Evolutionary conservation across 2,329 filamentous ascomycete genomes (phyloP).

Genomic region (Seiridium unicorne): DNA sequence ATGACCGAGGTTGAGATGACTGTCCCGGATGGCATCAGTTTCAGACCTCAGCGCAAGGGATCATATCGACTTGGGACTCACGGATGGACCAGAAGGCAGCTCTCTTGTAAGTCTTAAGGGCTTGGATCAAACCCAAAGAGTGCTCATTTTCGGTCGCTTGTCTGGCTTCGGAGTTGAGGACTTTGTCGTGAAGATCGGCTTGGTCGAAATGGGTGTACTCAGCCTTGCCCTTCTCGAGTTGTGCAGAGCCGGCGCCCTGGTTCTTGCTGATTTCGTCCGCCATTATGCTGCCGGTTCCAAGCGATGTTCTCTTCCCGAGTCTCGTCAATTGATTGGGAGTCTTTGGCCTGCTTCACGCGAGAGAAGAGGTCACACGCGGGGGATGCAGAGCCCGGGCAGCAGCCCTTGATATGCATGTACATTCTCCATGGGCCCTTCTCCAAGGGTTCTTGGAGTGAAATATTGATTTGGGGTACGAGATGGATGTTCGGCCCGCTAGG

Average conservation of each 20-base stretch:
- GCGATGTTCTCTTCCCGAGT: too few species aligned
- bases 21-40: slow-evolving; percentile 29
- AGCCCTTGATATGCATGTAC: neutral
- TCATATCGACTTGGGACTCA: slow-evolving; percentile 17
- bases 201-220: slow-evolving; percentile 30
- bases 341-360: neutral
- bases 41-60: neutral
- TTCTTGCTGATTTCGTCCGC: neutral
- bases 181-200: slow-evolving; percentile 34
- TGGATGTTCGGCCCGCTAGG: neutral
- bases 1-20: slow-evolving; percentile 35
- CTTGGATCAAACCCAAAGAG: slow-evolving; percentile 31
- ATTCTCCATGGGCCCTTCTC: neutral
- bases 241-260: slow-evolving; percentile 2
- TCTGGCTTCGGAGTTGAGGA: slow-evolving; percentile 33
- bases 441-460: neutral
- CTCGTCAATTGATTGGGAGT: neutral
- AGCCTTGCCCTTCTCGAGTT: slow-evolving; percentile 27
- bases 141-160: slow-evolving; percentile 36
- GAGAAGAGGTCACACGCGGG: neutral
- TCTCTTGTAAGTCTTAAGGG: slow-evolving; percentile 36
- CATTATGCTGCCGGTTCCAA: neutral
- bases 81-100: slow-evolving; percentile 39
- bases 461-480: neutral
- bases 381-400: neutral